A percentile compares a stretch with the other conserved stretches of the same genome.
These are phyloP conservation scores for Kwoniella shandongensis DNA, from an alignment of 768 basidiomycete species.

Conservation along the genomic window DNA sequence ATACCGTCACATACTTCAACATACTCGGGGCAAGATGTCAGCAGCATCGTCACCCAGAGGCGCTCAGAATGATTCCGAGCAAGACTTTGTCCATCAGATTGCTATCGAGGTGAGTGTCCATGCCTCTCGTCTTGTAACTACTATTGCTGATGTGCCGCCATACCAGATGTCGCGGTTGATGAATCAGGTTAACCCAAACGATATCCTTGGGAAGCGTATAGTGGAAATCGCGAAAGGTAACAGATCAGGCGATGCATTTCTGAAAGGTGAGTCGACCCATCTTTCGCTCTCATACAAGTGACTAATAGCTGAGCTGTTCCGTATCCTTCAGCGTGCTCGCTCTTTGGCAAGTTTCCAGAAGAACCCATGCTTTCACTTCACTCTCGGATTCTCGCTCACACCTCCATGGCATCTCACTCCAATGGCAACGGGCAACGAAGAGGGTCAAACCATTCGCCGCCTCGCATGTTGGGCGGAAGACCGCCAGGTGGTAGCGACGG, in stretches of 20 bases:
- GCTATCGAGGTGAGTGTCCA: conserved; percentile 48
- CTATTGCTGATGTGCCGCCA: background rate
- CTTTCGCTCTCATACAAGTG: background rate
- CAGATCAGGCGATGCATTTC: conserved; percentile 62
- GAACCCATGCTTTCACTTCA: conserved; percentile 76
- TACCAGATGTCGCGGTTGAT: conserved; percentile 71
- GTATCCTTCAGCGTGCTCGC: conserved; percentile 66
- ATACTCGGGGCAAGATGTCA: conserved; percentile 19
- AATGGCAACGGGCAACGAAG: conserved; percentile 26
- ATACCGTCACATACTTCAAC: no score
- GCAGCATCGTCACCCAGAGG: conserved; percentile 20
- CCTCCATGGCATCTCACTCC: conserved; percentile 58
- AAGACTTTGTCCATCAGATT: conserved; percentile 51
- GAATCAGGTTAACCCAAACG: conserved; percentile 79
- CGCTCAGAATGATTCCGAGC: conserved; percentile 16
- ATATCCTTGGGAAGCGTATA: conserved; percentile 73
- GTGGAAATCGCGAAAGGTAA: conserved; percentile 77
- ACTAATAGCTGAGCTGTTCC: conserved; percentile 9
- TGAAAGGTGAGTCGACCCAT: conserved; percentile 60
- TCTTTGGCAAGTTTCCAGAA: conserved; percentile 84
- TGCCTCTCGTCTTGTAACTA: background rate
- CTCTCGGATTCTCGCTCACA: conserved; percentile 73
- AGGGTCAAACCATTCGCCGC: conserved; percentile 40
- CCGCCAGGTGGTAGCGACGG: conserved; percentile 22
- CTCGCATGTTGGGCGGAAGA: conserved; percentile 40